phyloP scores from a whole-genome alignment of 176 grass and related monocot species.

The Musa itinerans region DNA sequence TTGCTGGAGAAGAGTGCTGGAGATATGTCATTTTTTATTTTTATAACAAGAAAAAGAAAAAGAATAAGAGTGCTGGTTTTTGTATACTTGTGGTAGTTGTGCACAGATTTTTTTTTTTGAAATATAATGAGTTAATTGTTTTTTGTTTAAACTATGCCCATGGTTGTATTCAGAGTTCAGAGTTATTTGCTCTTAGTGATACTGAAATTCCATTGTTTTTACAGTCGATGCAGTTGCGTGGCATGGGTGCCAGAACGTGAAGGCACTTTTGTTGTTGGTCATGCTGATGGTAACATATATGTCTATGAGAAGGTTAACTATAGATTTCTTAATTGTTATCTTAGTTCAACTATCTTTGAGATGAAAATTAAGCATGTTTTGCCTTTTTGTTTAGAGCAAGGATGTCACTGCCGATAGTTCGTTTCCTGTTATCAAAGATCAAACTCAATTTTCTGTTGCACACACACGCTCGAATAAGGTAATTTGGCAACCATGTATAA shows the following conservation, averaged over 20 bases:
- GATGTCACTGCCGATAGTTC: constrained; percentile 79
- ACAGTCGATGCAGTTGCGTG: constrained; percentile 77
- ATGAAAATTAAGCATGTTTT: constrained; percentile 22
- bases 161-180: background rate
- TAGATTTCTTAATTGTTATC: constrained; percentile 7
- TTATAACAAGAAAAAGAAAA: background rate
- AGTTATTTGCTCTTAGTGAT: background rate
- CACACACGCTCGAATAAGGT: constrained; percentile 95
- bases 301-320: constrained; percentile 79
- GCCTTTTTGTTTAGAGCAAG: constrained; percentile 53
- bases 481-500: constrained; percentile 20
- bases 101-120: background rate
- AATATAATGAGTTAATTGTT: background rate
- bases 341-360: constrained; percentile 13
- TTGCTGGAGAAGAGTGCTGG: background rate
- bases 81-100: background rate
- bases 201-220: constrained; percentile 16
- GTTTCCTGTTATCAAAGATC: constrained; percentile 82
- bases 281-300: constrained; percentile 85
- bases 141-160: background rate
- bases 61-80: background rate
- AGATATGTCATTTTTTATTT: background rate
- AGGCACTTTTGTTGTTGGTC: constrained; percentile 82
- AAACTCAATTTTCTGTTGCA: constrained; percentile 64
- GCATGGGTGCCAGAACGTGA: constrained; percentile 72